Evolutionary conservation across 306 rosid species (phyloP).

Genomic region (Trifolium pratense): DNA sequence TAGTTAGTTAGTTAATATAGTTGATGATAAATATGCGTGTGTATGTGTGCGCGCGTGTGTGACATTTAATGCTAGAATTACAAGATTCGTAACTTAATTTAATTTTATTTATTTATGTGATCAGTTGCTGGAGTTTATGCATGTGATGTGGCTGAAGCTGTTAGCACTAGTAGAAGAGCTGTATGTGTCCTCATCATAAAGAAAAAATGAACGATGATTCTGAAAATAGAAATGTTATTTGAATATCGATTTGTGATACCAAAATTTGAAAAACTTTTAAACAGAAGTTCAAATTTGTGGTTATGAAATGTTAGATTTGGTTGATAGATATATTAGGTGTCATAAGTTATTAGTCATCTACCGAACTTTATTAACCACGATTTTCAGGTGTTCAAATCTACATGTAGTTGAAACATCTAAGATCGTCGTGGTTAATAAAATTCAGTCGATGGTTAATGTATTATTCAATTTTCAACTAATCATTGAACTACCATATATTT

Average conservation of each 20-base stretch:
- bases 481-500: not conserved
- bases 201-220: not conserved
- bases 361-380: too few relatives aligned
- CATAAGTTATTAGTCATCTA: too few relatives aligned
- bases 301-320: not conserved
- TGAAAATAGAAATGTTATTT: not conserved
- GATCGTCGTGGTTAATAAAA: not conserved
- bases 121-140: conserved; percentile 53
- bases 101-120: conserved; percentile 19
- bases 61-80: not conserved
- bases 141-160: conserved; percentile 58
- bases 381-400: too few relatives aligned
- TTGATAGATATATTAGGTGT: too few relatives aligned
- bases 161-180: conserved; percentile 64
- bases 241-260: not conserved
- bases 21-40: not conserved
- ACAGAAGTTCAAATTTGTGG: not conserved
- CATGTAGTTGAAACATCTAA: not conserved
- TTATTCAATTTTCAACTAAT: too few relatives aligned
- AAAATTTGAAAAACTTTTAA: not conserved
- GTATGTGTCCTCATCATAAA: conserved; percentile 40
- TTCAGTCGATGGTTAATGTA: too few relatives aligned
- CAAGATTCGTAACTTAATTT: not conserved
- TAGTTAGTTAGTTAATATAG: conserved; percentile 43
- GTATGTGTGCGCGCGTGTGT: too few relatives aligned